Base-by-base conservation (phyloP, 208 protist species). In the Trypanosomatidae sp. region DNA sequence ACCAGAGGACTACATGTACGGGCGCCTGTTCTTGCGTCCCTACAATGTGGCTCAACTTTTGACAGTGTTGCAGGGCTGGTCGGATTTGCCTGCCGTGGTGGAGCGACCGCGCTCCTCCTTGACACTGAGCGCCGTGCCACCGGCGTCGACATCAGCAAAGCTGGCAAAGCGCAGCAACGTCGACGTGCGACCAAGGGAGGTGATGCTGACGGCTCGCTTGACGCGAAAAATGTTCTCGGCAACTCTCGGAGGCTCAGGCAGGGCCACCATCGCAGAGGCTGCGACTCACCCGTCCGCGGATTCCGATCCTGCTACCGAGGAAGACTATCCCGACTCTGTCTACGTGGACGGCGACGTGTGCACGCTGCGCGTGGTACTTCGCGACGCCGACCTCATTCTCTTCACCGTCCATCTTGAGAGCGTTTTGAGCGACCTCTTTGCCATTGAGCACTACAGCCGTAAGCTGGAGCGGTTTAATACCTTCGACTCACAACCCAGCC, bases 11-110 rank as follows among this genome's bases (percentile, higher is more conserved):
- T 94, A 84, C 77, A 71, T 87, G 33, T 93, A 94, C 79, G 92
- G 92, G 0, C 88, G 92, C 36, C 80, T 96, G 1, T 96, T 96
- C 72, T 79, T 96, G n/a, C 77, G 88, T 1, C 88, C 90, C 30
- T 92, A 93, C 68, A 87, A 96, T 70, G 92, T 96, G 12, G 92
- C 88, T 17, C 87, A 92, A 74, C 79, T 96, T n/a, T 77, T 96
- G 36, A 77, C 87, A 15, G 92, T 93, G 50, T 70, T 96, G 60
- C 85, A 93, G 65, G 88, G 90, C 1, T 92, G 88, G 81, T 66
- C 74, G 0, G 53, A 69, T 25, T 76, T 71, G 28, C 76, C 79
- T 1, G 72, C 75, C 41, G 4, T 76, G 19, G 73, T 92, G 17
- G 66, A 82, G 50, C 86, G 87, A 36, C 72, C 86, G 66, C 88